Evolutionary conservation across 2,329 filamentous ascomycete species (phyloP).

Genomic region (Pseudogymnoascus sp.): DNA sequence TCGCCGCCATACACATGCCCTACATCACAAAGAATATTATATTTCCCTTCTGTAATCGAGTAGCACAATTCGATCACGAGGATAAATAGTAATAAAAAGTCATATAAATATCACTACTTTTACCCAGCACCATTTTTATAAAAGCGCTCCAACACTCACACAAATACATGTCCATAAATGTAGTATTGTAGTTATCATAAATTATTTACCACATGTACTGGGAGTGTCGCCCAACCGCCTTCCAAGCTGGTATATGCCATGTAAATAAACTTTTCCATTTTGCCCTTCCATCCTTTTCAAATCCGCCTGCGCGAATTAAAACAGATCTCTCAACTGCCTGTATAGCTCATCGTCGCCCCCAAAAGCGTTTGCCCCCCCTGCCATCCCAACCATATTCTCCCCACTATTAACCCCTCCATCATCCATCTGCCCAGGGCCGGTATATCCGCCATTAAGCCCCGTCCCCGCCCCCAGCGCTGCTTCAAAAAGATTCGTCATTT

Average conservation of each 20-base stretch:
- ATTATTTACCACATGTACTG: not conserved
- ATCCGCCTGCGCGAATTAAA: constrained; percentile 16
- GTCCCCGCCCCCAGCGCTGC: constrained; percentile 23
- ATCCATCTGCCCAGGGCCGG: constrained; percentile 14
- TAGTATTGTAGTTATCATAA: not conserved
- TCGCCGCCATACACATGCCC: constrained; percentile 12
- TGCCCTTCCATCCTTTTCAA: not conserved
- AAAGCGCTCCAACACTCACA: not conserved
- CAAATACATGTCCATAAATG: not conserved
- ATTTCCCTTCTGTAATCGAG: too few species aligned
- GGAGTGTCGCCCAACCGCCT: not conserved
- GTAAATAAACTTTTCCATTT: not conserved
- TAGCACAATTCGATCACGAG: too few species aligned
- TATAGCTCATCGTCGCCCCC: constrained; percentile 30
- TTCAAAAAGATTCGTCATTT: constrained; percentile 31
- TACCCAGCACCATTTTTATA: not conserved
- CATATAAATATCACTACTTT: not conserved
- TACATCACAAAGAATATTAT: too few species aligned
- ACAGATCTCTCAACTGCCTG: constrained; percentile 27
- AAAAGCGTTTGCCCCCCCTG: constrained; percentile 20
- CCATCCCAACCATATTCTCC: constrained; percentile 18
- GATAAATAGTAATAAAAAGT: too few species aligned
- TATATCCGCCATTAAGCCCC: constrained; percentile 14
- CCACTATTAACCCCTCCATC: constrained; percentile 18
- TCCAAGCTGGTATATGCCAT: not conserved